Conservation (phyloP, 257 asterid genomes). For the Nicotiana tabacum region DNA sequence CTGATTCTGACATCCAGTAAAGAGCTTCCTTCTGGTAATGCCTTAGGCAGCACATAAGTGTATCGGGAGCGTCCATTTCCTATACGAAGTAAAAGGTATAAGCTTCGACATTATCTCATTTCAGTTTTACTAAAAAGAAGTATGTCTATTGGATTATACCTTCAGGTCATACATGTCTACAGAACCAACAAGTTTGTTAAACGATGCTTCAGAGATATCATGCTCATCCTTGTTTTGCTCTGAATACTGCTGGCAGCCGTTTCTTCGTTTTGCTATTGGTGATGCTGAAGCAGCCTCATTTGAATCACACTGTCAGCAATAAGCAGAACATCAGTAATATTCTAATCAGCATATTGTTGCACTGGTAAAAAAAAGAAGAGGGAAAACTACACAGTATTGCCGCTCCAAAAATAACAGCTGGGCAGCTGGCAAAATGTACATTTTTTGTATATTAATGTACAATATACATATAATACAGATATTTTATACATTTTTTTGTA, state of each 20-base stretch:
- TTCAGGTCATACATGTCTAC: constrained; percentile 63
- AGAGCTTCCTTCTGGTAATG: constrained; percentile 88
- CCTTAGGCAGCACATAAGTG: constrained; percentile 60
- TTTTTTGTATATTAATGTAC: no score
- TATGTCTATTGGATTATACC: constrained; percentile 28
- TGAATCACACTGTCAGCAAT: constrained; percentile 39
- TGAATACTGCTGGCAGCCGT: constrained; percentile 31
- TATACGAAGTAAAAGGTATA: constrained; percentile 18
- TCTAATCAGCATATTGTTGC: no score
- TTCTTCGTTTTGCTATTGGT: constrained; percentile 50
- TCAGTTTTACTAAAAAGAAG: not conserved
- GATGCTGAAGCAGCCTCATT: constrained; percentile 20
- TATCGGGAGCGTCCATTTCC: constrained; percentile 78
- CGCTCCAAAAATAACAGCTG: no score
- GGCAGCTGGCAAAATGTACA: no score
- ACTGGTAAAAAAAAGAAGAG: no score
- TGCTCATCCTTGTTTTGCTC: constrained; percentile 49
- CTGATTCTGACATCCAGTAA: constrained; percentile 77
- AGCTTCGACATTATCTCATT: not conserved
- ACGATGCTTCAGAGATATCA: constrained; percentile 53
- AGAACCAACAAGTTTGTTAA: constrained; percentile 84
- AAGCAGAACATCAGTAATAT: constrained; percentile 7
- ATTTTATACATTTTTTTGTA: no score
- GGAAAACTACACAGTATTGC: no score
- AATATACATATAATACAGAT: no score